Base-by-base conservation (phyloP, 2,329 filamentous ascomycete genomes). In the Aciculosporium take region DNA sequence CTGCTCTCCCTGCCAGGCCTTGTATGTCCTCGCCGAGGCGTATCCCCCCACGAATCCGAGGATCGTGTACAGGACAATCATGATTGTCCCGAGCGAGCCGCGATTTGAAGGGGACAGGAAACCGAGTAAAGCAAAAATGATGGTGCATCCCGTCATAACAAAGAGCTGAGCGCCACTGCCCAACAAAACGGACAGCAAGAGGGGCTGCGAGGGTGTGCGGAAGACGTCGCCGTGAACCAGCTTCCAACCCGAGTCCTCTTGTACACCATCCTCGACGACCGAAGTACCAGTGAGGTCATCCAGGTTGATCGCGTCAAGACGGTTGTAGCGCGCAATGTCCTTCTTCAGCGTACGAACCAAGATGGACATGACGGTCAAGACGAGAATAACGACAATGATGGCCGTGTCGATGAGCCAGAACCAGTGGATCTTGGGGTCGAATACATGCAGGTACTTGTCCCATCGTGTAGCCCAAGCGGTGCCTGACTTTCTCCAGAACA, bases 201-300 rank as follows among this genome's bases (percentile, higher is more conserved):
- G 71, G 1, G 88, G 84, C 45, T 84, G 79, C 49, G 80, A 76
- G 3, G 91, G 91, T 9, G 81, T 79, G 43, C 91, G 82, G 72
- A 98, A 98, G 25, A 96, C 89, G 59, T 98, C 91, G 41, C 91
- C 91, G 54, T 98, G 91, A 1, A 98, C 88, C 37, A 98, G 67
- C 64, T 98, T 98, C 91, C 91, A 98, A 46, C 91, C 91, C 8
- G 88, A 95, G 60, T 98, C 91, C 56, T 98, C 91, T 60, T 94
- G 88, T 1, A 96, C 84, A 27, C 88, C 89, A 54, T 96, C 89
- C 50, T 95, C 89, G 5, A 87, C 69, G 8, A 72, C 79, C 30
- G 78, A 82, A 3, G 80, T 84, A 31, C 84, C 84, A 31, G 82
- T 81, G 28, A 96, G 70, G 57, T 96, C 89, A 46, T 95, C 89